Evolutionary conservation across 1,284 basidiomycete genomes (phyloP).

Genomic region (Fomitopsis pinicola): DNA sequence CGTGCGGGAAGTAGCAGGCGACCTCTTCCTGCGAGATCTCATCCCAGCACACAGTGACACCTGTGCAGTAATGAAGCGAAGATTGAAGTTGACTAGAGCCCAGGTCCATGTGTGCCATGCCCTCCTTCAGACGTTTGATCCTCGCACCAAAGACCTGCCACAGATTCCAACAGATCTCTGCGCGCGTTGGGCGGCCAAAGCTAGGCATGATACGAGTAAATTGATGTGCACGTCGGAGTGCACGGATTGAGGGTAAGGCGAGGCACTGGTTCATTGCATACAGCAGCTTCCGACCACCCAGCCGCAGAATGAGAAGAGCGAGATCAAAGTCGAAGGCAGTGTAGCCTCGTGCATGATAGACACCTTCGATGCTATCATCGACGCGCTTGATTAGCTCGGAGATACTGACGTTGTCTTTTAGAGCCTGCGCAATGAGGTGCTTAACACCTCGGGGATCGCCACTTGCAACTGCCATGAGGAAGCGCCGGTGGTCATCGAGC

Average conservation of each 20-base stretch:
- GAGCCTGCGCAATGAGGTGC: constrained; percentile 8
- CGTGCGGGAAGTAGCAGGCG: too few species aligned
- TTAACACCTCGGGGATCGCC: constrained; percentile 9
- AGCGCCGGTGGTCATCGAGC: constrained; percentile 7
- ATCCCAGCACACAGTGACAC: too few species aligned
- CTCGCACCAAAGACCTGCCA: too few species aligned
- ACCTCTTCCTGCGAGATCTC: too few species aligned
- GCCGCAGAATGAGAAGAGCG: constrained; percentile 8
- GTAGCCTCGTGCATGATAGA: constrained; percentile 12
- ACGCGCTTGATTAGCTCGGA: constrained; percentile 3
- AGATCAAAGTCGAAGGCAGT: constrained; percentile 12
- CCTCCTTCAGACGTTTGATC: too few species aligned
- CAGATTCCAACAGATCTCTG: too few species aligned
- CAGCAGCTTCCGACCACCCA: constrained; percentile 16
- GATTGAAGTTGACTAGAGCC: too few species aligned
- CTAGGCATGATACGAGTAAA: constrained; percentile 14
- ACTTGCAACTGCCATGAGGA: constrained; percentile 9
- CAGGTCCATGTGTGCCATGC: too few species aligned
- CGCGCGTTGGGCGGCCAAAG: too few species aligned
- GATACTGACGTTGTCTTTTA: constrained; percentile 7
- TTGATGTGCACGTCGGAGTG: constrained; percentile 5
- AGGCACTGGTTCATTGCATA: constrained; percentile 17
- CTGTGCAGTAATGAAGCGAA: too few species aligned
- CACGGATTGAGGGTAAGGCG: constrained; percentile 14
- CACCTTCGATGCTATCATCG: constrained; percentile 1